Base-by-base conservation (phyloP, 148 eudicot species). In the Polygonum maritimum region DNA sequence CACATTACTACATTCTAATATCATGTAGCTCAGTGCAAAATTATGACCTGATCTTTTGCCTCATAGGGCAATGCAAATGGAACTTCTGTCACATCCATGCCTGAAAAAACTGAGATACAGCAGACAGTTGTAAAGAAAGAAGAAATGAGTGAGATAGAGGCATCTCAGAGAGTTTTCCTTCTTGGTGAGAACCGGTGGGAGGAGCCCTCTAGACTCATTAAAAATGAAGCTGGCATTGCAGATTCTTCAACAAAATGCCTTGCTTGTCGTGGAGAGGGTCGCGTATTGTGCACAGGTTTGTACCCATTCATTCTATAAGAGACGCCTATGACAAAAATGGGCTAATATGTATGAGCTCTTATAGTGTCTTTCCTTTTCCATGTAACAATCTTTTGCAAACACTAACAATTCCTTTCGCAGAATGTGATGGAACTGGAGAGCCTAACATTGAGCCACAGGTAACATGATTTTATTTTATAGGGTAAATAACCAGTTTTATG, bases 141-240 rank as follows among this genome's bases (percentile, higher is more conserved):
- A 35, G 82, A 80, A 16, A 65, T 36, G 51, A 26, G 81, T 72
- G 81, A 81, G 80, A 67, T 36, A 38, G 85, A 84, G 11, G 76
- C 81, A 71, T 69, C 86, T 35, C 71, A 80, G 19, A 80, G 92
- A 79, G 98, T 95, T 48, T 95, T 83, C 83, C 97, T 95, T 76
- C 96, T 95, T 54, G 98, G 98, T 71, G 98, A 95, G 83, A 95
- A 95, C 58, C 76, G 98, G 78, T 95, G 97, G 97, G 98, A 95
- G 84, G 98, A 95, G 22, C 84, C 98, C 55, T 90, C 97, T 8
- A 85, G 98, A 87, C 87, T 95, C 73, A 73, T 63, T 69, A 78
- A 69, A 48, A 80, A 78, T 63, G 84, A 76, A 67, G 69, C 69
- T 1, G 75, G 40, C 39, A 75, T 79, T 16, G 51, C 76, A 55